A percentile compares a stretch with the other conserved stretches of the same genome.
These are phyloP conservation scores for Pogostemon cablin DNA, from an alignment of 257 asterid species.

Conservation along the genomic window DNA sequence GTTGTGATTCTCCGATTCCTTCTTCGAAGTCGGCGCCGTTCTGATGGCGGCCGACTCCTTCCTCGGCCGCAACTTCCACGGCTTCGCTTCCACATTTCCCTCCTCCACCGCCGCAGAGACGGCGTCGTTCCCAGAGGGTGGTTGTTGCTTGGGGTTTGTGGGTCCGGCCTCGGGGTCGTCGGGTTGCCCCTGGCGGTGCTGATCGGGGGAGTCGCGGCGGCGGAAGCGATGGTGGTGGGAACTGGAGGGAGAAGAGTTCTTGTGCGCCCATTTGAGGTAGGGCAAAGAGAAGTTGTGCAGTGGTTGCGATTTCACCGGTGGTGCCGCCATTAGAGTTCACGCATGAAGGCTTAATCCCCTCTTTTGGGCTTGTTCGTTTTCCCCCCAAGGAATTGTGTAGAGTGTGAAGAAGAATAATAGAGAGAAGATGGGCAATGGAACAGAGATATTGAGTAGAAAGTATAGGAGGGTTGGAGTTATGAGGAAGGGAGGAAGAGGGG, in stretches of 20 bases:
- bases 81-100: constrained; percentile 52
- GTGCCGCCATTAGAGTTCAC: constrained; percentile 62
- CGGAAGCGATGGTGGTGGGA: constrained; percentile 52
- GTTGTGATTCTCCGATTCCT: constrained; percentile 35
- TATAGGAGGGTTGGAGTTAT: background rate
- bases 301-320: constrained; percentile 74
- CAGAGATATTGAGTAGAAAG: constrained; percentile 32
- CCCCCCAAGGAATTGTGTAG: background rate
- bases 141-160: constrained; percentile 27
- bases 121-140: constrained; percentile 20
- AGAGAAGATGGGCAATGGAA: constrained; percentile 37
- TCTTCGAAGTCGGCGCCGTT: constrained; percentile 34
- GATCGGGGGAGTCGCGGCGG: constrained; percentile 63
- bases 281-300: constrained; percentile 79
- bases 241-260: constrained; percentile 44
- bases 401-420: constrained; percentile 3
- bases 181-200: constrained; percentile 32
- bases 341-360: constrained; percentile 18
- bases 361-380: background rate
- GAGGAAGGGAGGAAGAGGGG: constrained; percentile 26
- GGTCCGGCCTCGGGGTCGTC: constrained; percentile 36
- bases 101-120: constrained; percentile 36
- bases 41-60: constrained; percentile 38
- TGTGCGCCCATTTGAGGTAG: constrained; percentile 76
- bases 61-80: constrained; percentile 73